These are phyloP conservation scores for Starmerella bombi DNA, from an alignment of 805 yeast genomes.

Conservation along the genomic window DNA sequence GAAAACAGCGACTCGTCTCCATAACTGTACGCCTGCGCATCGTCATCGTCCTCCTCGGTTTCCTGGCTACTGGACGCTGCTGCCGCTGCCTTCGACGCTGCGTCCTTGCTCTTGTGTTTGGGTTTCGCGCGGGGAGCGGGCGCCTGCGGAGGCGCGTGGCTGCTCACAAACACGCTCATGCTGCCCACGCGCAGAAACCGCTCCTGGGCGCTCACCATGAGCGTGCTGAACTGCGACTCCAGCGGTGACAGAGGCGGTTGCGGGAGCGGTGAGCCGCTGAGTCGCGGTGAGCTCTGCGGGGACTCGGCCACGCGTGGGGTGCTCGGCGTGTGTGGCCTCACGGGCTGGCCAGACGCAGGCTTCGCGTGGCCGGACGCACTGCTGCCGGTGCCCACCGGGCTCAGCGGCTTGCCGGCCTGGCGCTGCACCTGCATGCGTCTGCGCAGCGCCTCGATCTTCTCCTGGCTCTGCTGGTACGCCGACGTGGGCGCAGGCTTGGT, in stretches of 20 bases:
- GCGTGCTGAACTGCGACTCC: constrained; percentile 38
- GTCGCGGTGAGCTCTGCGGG: neutral
- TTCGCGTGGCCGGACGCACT: neutral
- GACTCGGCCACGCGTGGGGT: constrained; percentile 2
- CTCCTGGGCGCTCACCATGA: constrained; percentile 35
- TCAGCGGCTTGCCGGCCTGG: neutral
- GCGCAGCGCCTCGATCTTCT: constrained; percentile 18
- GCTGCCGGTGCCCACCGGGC: neutral
- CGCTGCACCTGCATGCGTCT: constrained; percentile 19
- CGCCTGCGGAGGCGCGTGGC: constrained; percentile 17
- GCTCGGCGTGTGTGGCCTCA: neutral
- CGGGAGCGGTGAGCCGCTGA: constrained; percentile 11
- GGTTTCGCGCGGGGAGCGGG: neutral
- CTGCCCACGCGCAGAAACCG: constrained; percentile 36
- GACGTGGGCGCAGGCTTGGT: constrained; percentile 7
- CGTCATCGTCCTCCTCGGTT: constrained; percentile 2
- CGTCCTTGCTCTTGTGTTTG: neutral
- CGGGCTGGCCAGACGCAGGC: neutral
- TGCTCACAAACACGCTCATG: constrained; percentile 23
- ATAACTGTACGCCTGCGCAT: constrained; percentile 15
- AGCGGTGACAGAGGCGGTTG: constrained; percentile 33
- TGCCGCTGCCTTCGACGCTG: neutral
- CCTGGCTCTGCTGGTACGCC: constrained; percentile 21
- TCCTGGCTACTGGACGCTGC: neutral
- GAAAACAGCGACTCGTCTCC: constrained; percentile 21